These are phyloP conservation scores for Narthecium ossifragum DNA, from an alignment of 106 monocot species.

Conservation along the genomic window DNA sequence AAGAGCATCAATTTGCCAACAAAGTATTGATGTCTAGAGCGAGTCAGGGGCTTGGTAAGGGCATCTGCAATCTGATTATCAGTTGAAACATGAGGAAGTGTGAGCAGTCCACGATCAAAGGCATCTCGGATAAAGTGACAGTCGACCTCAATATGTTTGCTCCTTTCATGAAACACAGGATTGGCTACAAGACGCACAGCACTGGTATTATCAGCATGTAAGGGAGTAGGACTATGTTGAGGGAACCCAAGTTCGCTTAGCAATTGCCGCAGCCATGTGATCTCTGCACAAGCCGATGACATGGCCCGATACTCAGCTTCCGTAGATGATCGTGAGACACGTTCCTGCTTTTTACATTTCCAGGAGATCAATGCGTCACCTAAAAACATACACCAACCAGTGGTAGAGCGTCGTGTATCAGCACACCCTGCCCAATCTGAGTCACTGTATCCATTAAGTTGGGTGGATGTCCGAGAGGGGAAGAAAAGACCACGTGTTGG, in stretches of 20 bases:
- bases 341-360: not conserved
- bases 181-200: not conserved
- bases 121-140: constrained; percentile 6
- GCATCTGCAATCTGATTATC: not conserved
- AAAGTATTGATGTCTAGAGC: not conserved
- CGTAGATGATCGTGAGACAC: constrained; percentile 3
- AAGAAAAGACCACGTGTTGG: not conserved
- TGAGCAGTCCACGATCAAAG: not conserved
- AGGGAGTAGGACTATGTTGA: not conserved
- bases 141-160: constrained; percentile 10
- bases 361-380: not conserved
- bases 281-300: not conserved
- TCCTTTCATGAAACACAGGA: not conserved
- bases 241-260: not conserved
- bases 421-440: not conserved
- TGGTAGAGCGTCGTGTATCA: not conserved
- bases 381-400: not conserved
- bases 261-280: not conserved
- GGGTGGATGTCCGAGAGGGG: too few relatives aligned
- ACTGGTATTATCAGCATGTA: constrained; percentile 1
- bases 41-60: not conserved
- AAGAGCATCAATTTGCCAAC: not conserved
- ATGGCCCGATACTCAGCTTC: constrained; percentile 9
- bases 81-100: not conserved
- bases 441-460: constrained; percentile 2